Evolutionary conservation across 345 rosid genomes (phyloP), one percentile per base, ranked within the genome.

Genomic region (Leavenworthia alabamica): DNA sequence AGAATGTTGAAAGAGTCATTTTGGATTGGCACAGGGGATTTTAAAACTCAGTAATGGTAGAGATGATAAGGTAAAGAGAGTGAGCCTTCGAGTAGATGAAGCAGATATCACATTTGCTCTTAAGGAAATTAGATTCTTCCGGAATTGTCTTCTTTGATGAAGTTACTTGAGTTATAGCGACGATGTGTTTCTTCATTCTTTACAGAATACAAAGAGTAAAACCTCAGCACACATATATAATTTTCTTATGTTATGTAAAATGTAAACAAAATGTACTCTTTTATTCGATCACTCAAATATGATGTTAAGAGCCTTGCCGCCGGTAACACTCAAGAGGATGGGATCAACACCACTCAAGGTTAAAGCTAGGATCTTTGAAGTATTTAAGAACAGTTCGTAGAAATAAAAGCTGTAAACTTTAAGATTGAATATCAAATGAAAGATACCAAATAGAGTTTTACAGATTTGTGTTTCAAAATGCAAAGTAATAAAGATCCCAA

Each of bases 41-140:
- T 52, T 93, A 20, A 89, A 85, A 74, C 70, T 93, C 5, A 90
- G 90, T 15, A 83, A 78, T 10, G 79, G 83, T 36, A 91, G 96
- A 0, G 86, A 79, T 7, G 96, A 83, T 31, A 93, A 76, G 70
- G 62, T 58, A n/a, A 85, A 64, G 56, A 85, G 91, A 75, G 83
- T 93, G 32, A 75, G 88, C 8, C 54, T 87, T 10, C 83, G 83
- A 67, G 80, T 83, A 23, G 94, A 87, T 71, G 91, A 78, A 66
- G 82, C 86, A 15, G 94, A 93, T 59, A 65, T 89, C 71, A 70
- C 78, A 42, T 93, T 87, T 71, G 96, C 99, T 39, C 77, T 93
- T 79, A 94, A 86, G 89, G 96, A 93, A 49, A 71, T 85, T 72
- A 86, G 96, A 35, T 86, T 86, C 80, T 92, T 89, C 62, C 78